Evolutionary conservation across 2,329 filamentous ascomycete genomes (phyloP).

Genomic region (Ophiostoma ips): DNA sequence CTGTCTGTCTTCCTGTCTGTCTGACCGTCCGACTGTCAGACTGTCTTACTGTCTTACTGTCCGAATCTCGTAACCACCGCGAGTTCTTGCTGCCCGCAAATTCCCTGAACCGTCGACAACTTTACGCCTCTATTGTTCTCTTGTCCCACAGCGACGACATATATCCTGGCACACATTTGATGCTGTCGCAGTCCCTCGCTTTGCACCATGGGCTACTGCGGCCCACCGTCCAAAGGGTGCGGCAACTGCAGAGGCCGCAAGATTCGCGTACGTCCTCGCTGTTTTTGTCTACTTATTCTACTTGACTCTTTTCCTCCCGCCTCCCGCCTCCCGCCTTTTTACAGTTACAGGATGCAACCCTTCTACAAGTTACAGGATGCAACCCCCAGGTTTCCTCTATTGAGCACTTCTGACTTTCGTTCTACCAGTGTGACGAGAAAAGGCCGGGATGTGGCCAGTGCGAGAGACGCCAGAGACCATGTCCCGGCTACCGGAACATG

Average conservation of each 20-base stretch:
- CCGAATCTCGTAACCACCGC: conserved; percentile 2
- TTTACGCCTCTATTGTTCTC: neutral
- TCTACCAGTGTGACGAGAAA: conserved; percentile 36
- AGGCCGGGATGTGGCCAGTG: conserved; percentile 41
- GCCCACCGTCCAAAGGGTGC: conserved; percentile 43
- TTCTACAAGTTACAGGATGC: too few species aligned
- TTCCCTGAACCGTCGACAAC: conserved; percentile 3
- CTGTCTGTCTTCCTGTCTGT: too few species aligned
- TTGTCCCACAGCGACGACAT: neutral
- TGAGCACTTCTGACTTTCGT: neutral
- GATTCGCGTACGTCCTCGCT: conserved; percentile 33
- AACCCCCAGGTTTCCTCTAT: too few species aligned
- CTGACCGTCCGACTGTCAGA: too few species aligned
- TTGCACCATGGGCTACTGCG: conserved; percentile 39
- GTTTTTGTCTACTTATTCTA: neutral
- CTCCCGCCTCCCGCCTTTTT: too few species aligned
- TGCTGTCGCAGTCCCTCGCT: neutral
- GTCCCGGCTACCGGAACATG: conserved; percentile 41
- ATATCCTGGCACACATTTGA: neutral
- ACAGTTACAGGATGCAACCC: too few species aligned
- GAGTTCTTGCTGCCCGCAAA: conserved; percentile 2
- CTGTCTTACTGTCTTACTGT: too few species aligned
- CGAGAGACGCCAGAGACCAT: conserved; percentile 34
- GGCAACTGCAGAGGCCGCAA: conserved; percentile 41
- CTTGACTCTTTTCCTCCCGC: neutral